Evolutionary conservation across 164 flowering plant genomes (phyloP), one percentile per base, ranked within the genome.

Genomic region (Protea cynaroides): DNA sequence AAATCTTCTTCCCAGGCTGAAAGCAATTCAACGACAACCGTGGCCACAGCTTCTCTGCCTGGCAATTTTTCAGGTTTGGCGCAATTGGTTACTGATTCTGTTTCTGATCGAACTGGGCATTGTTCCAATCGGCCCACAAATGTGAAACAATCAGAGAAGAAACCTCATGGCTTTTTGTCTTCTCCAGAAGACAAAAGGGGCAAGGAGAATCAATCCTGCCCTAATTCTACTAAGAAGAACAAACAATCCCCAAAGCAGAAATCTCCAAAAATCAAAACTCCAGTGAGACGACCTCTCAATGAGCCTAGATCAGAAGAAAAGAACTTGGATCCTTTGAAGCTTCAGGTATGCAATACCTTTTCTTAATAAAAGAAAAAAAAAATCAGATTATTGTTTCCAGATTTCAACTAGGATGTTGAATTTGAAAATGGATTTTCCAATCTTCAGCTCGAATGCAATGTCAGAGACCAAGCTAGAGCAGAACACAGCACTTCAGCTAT

Each of bases 201-300:
- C n/a, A 86, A 87, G 63, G 86, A 84, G 69, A 81, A 85, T 68
- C 75, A 79, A 19, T 69, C 72, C 3, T 66, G 63, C 53, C 62
- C 71, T 53, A 71, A 59, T 67, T 69, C 81, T 25, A 14, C 68
- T 2, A 85, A 70, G 66, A 79, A 65, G 67, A 76, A 72, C 25
- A 82, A 71, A 60, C 76, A 37, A 47, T 66, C 74, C 15, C 75
- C 67, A 40, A 73, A 43, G 24, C 54, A 60, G 70, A 36, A 65
- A 10, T 65, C 18, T 49, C n/a, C 52, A 67, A 55, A 63, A 36
- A 53, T 60, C 46, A 73, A 68, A 69, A 70, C 81, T 23, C 71
- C 81, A 7, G 66, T 66, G 18, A 80, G 81, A 73, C 79, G 65
- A 69, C 70, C 71, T 43, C 58, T 77, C 0, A 8, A 46, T 55